Evolutionary conservation across 108 stramenopile genomes (phyloP), one percentile per base, ranked within the genome.

Genomic region (Schizochytrium sp.): DNA sequence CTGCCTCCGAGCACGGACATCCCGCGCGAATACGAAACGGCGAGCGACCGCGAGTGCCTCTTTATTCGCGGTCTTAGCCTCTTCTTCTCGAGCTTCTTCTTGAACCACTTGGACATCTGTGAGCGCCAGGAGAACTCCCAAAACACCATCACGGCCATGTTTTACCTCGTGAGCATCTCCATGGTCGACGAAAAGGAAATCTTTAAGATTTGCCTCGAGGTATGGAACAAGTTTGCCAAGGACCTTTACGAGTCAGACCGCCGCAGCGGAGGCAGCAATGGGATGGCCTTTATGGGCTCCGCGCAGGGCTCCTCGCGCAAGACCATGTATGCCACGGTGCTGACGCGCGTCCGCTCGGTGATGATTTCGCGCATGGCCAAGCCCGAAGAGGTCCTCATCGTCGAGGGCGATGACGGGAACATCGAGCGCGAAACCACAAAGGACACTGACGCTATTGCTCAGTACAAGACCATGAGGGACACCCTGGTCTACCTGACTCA

Each of bases 331-430:
- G 94, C 91, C n/a, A 92, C 93, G 8, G 94, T 98, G 51, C 92
- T 98, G 55, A 95, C 94, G 21, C 96, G 96, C 19, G 96, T 97
- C 5, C 96, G 98, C 57, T 94, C 95, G 44, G 97, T 99, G 28
- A 96, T 98, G 95, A 98, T 99, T 91, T 94, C 96, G 34, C 96
- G 95, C 89, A 99, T 99, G 99, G 98, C 98, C 88, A 99, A 99
- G 90, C 99, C 99, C n/a, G 98, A 99, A 90, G 99, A 99, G 93
- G 99, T 99, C 21, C 94, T 99, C 88, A 96, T 99, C 90, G 98
- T 98, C 5, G 98, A 98, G 91, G 98, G 98, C 90, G 99, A 99
- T 88, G 97, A 98, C 89, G 99, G 99, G 58, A 97, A 98, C 91
- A 97, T 98, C 89, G 97, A 98, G 19, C 94, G 98, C 60, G 97